A percentile compares a stretch with the other conserved stretches of the same genome.
These are phyloP conservation scores for Lactarius evosmus DNA, from an alignment of 768 basidiomycete genomes.

Conservation along the genomic window DNA sequence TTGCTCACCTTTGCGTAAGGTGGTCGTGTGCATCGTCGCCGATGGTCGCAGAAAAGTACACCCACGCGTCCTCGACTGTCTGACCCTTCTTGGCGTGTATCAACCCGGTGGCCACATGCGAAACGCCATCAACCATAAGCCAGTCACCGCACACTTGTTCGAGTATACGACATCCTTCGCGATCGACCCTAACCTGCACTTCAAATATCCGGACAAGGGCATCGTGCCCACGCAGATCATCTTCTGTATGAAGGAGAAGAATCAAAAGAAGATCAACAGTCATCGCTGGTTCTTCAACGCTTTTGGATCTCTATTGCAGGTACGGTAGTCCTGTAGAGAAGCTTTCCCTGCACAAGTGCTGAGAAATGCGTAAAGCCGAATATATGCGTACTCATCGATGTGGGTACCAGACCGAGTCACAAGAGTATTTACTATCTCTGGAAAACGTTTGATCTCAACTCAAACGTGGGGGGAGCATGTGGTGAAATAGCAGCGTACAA, in stretches of 20 bases:
- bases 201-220: constrained; percentile 88
- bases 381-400: constrained; percentile 89
- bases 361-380: constrained; percentile 56
- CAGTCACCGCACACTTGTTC: constrained; percentile 73
- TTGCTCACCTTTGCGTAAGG: constrained; percentile 41
- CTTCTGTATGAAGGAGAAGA: constrained; percentile 88
- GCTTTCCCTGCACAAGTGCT: background rate
- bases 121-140: constrained; percentile 66
- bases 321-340: constrained; percentile 33
- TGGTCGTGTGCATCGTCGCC: constrained; percentile 89
- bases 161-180: constrained; percentile 85
- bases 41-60: constrained; percentile 84
- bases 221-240: constrained; percentile 94
- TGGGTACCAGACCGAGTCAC: constrained; percentile 85
- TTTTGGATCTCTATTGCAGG: constrained; percentile 77
- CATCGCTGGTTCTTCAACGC: constrained; percentile 99
- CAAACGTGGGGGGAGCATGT: constrained; percentile 92
- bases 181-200: constrained; percentile 74
- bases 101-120: constrained; percentile 64
- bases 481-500: constrained; percentile 96
- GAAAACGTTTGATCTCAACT: constrained; percentile 92
- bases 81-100: constrained; percentile 92
- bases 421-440: constrained; percentile 92
- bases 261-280: constrained; percentile 95
- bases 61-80: constrained; percentile 79